Percentiles rank a stretch among this genome's conserved stretches.
phyloP scores from a whole-genome alignment of 2,329 filamentous ascomycete species.

The Arthrobotrys megalospora region DNA sequence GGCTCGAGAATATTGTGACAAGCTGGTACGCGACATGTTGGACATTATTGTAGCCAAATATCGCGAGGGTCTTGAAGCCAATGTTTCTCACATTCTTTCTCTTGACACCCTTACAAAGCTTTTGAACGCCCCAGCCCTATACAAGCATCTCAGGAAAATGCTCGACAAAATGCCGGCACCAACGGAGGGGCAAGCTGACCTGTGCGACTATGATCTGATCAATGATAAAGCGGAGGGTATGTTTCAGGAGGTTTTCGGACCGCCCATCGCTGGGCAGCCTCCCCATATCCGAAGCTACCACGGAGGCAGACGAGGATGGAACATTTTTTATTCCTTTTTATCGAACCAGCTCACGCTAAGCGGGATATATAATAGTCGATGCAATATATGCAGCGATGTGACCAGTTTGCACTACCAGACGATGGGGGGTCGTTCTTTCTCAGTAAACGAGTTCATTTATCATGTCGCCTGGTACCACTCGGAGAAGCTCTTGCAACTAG shows the following conservation, averaged over 20 bases:
- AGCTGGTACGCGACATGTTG: not conserved
- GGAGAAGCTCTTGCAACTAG: not conserved
- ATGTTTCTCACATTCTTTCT: not conserved
- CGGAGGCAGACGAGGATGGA: not conserved
- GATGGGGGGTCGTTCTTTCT: not conserved
- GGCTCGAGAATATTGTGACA: not conserved
- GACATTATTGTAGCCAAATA: not conserved
- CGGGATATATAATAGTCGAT: not conserved
- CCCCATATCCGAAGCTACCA: not conserved
- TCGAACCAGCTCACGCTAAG: not conserved
- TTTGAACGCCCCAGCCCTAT: not conserved
- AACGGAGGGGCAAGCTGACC: conserved; percentile 23
- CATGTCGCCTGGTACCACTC: not conserved
- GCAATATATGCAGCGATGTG: not conserved
- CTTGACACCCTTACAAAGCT: not conserved
- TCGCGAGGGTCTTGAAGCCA: not conserved
- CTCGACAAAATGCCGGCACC: not conserved
- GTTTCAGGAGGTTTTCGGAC: too few relatives aligned
- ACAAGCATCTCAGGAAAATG: not conserved
- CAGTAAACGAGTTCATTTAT: not conserved
- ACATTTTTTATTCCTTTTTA: not conserved
- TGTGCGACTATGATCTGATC: not conserved
- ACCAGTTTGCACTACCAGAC: not conserved
- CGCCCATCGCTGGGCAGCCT: too few relatives aligned
- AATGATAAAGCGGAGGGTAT: not conserved